Evolutionary conservation across 306 rosid species (phyloP).

Genomic region (Coriaria nepalensis): DNA sequence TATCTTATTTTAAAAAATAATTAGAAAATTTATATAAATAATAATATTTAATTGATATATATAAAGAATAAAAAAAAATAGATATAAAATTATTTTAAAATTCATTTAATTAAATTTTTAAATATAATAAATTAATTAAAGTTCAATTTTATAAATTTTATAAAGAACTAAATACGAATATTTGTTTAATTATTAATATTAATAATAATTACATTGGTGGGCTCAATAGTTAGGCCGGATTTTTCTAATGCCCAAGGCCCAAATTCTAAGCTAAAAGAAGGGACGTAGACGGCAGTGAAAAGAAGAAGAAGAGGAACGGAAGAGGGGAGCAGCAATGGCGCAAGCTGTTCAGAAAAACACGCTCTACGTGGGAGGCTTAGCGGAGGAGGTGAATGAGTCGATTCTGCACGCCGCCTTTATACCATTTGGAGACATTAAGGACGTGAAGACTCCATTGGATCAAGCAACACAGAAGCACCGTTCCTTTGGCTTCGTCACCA

Average conservation of each 20-base stretch:
- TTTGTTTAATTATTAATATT: too few species aligned
- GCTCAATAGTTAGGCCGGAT: too few species aligned
- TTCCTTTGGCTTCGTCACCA: slow-evolving; percentile 89
- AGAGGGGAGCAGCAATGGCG: slow-evolving; percentile 30
- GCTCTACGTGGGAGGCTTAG: slow-evolving; percentile 74
- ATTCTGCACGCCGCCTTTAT: slow-evolving; percentile 83
- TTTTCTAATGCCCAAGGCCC: not conserved
- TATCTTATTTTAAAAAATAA: too few species aligned
- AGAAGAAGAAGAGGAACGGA: not conserved
- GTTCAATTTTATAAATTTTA: too few species aligned
- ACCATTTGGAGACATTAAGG: slow-evolving; percentile 89
- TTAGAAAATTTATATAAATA: too few species aligned
- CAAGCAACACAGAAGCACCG: slow-evolving; percentile 98
- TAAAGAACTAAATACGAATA: too few species aligned
- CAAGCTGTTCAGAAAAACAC: slow-evolving; percentile 93
- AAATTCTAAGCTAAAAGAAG: not conserved
- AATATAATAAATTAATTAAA: too few species aligned
- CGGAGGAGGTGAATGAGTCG: slow-evolving; percentile 82
- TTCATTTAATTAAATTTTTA: too few species aligned
- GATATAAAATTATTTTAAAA: too few species aligned
- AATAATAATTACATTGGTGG: too few species aligned
- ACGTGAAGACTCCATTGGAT: slow-evolving; percentile 84
- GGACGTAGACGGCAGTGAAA: not conserved
- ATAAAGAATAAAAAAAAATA: too few species aligned
- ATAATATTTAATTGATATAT: too few species aligned